Evolutionary conservation across 2,329 filamentous ascomycete genomes (phyloP).

Genomic region (Graphilbum fragrans): DNA sequence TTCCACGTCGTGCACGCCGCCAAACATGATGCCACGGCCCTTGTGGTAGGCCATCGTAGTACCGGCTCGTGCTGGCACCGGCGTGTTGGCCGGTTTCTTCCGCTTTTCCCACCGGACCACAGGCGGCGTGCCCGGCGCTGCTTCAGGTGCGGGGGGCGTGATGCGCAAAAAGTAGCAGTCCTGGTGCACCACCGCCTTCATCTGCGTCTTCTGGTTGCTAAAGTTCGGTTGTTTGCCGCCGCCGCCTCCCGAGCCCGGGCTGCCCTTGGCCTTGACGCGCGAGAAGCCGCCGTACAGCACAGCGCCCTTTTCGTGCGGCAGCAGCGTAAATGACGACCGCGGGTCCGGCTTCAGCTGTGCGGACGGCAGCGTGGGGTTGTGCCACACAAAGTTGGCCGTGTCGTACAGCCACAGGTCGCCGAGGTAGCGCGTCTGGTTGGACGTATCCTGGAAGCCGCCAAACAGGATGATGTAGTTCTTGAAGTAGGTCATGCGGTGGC

Average conservation of each 20-base stretch:
- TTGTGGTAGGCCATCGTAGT: constrained; percentile 92
- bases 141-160: constrained; percentile 56
- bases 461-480: constrained; percentile 96
- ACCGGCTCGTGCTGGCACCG: constrained; percentile 72
- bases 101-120: constrained; percentile 81
- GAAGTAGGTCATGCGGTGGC: constrained; percentile 91
- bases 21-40: constrained; percentile 84
- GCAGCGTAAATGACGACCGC: constrained; percentile 79
- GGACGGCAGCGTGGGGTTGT: constrained; percentile 59
- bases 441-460: constrained; percentile 94
- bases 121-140: constrained; percentile 52
- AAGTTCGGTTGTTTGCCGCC: constrained; percentile 17
- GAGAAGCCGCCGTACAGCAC: constrained; percentile 92
- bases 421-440: constrained; percentile 86
- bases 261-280: constrained; percentile 63
- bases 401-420: constrained; percentile 95
- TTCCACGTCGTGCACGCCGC: constrained; percentile 88
- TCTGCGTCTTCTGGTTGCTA: constrained; percentile 56
- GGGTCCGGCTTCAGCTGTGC: constrained; percentile 82
- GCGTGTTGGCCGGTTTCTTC: constrained; percentile 84
- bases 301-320: constrained; percentile 82
- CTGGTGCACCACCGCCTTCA: constrained; percentile 84
- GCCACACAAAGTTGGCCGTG: constrained; percentile 76
- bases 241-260: constrained; percentile 40
- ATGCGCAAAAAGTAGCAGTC: constrained; percentile 91